phyloP scores from a whole-genome alignment of 306 rosid genomes.

The Medicago arabica region DNA sequence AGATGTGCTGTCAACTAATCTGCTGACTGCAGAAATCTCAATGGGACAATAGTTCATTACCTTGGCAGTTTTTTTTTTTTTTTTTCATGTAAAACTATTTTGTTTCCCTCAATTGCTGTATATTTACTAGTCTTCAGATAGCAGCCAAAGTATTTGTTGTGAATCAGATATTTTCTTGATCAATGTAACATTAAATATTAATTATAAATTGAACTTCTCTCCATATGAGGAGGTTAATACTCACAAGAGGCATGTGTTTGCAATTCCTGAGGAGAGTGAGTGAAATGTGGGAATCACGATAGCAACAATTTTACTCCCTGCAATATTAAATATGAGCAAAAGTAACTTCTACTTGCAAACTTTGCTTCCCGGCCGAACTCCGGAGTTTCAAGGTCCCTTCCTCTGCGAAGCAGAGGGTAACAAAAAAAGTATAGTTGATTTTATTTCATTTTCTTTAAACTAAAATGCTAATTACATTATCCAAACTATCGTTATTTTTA shows the following conservation, averaged over 20 bases:
- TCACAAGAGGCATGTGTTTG: neutral
- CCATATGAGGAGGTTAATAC: neutral
- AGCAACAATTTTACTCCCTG: neutral
- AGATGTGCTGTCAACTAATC: constrained; percentile 29
- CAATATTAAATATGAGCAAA: neutral
- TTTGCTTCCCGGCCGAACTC: too few relatives aligned
- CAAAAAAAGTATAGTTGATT: neutral
- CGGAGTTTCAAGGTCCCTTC: too few relatives aligned
- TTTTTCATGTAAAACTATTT: constrained; percentile 26
- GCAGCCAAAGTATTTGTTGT: constrained; percentile 9
- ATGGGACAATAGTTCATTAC: constrained; percentile 32
- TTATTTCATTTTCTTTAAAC: too few relatives aligned
- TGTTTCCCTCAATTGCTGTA: constrained; percentile 21
- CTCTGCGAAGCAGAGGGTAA: too few relatives aligned
- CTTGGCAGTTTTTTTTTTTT: constrained; percentile 5
- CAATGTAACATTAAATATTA: constrained; percentile 16
- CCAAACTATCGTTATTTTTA: neutral
- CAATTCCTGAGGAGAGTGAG: neutral
- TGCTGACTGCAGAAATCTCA: constrained; percentile 17
- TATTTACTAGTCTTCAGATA: constrained; percentile 41
- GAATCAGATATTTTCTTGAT: constrained; percentile 40
- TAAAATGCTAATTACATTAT: neutral
- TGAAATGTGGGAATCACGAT: constrained; percentile 3
- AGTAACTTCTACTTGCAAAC: neutral
- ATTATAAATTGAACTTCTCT: neutral